Conservation (phyloP, 1,284 basidiomycete genomes). For the Puccinia coronata region DNA sequence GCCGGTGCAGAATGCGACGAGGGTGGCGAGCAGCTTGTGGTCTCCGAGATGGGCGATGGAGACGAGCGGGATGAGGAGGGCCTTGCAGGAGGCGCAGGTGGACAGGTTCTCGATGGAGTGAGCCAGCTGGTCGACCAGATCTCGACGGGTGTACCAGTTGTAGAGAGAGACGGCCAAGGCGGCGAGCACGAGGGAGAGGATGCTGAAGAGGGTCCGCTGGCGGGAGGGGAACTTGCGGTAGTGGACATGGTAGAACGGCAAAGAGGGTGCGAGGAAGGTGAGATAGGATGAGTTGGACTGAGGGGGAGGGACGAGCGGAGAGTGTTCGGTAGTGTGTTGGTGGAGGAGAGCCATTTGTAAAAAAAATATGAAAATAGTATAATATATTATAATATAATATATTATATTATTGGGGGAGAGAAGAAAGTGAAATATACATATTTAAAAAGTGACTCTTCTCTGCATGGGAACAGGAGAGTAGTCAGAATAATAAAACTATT, state of each 20-base stretch:
- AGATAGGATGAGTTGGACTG: no score
- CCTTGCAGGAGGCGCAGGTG: constrained; percentile 43
- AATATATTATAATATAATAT: no score
- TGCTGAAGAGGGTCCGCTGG: constrained; percentile 15
- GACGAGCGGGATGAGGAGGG: constrained; percentile 42
- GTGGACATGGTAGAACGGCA: constrained; percentile 26
- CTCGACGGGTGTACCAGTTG: constrained; percentile 9
- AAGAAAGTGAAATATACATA: no score
- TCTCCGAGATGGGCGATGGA: constrained; percentile 48
- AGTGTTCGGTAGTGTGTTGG: no score
- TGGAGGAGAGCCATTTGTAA: not conserved
- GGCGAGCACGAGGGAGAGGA: constrained; percentile 11
- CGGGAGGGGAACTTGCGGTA: constrained; percentile 29
- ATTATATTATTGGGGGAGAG: no score
- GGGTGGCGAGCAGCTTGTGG: constrained; percentile 22
- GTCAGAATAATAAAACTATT: no score
- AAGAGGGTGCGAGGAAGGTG: not conserved
- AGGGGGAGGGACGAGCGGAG: no score
- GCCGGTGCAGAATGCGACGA: constrained; percentile 44
- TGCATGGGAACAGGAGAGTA: no score
- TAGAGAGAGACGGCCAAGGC: constrained; percentile 39
- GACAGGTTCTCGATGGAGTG: constrained; percentile 45
- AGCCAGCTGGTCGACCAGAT: constrained; percentile 44
- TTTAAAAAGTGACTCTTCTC: no score
- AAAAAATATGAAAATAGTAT: no score